Percentiles rank a stretch among this genome's conserved stretches.
These are phyloP conservation scores for Pseudogymnoascus sp. DNA, from an alignment of 2,329 filamentous ascomycete genomes.

Conservation along the genomic window DNA sequence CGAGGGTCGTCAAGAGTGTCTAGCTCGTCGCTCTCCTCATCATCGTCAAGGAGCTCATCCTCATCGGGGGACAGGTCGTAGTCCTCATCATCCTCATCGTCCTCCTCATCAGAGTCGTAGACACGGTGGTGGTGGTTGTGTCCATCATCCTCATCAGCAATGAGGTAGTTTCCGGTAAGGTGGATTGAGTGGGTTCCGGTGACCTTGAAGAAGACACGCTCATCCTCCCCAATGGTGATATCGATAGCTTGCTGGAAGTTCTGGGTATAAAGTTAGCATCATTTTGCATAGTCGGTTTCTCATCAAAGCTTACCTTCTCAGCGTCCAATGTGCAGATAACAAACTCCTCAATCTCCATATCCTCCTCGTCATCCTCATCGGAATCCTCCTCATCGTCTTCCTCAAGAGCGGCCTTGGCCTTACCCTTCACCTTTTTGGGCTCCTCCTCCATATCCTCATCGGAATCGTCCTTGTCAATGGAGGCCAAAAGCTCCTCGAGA, in stretches of 20 bases:
- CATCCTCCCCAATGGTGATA: conserved; percentile 80
- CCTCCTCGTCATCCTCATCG: conserved; percentile 53
- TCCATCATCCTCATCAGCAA: conserved; percentile 50
- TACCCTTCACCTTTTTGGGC: conserved; percentile 48
- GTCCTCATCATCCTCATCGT: conserved; percentile 57
- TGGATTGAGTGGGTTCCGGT: conserved; percentile 82
- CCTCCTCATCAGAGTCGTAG: conserved; percentile 52
- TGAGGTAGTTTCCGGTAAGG: conserved; percentile 93
- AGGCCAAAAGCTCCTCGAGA: conserved; percentile 67
- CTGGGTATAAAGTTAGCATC: conserved; percentile 39
- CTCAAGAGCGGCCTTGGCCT: conserved; percentile 46
- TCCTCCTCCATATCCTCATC: conserved; percentile 69
- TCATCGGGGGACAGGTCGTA: conserved; percentile 76
- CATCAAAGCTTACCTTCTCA: conserved; percentile 58
- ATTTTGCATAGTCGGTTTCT: background rate
- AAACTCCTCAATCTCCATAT: conserved; percentile 70
- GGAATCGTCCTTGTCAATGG: conserved; percentile 46
- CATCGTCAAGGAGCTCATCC: conserved; percentile 57
- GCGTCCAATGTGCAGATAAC: conserved; percentile 95
- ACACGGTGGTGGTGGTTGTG: conserved; percentile 48
- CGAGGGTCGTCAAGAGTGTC: conserved; percentile 72
- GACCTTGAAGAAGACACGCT: conserved; percentile 87
- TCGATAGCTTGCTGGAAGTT: conserved; percentile 92
- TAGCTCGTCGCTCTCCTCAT: conserved; percentile 64
- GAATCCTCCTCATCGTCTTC: conserved; percentile 43